phyloP scores from a whole-genome alignment of 495 filamentous ascomycete species.

The Daldinia grandis region DNA sequence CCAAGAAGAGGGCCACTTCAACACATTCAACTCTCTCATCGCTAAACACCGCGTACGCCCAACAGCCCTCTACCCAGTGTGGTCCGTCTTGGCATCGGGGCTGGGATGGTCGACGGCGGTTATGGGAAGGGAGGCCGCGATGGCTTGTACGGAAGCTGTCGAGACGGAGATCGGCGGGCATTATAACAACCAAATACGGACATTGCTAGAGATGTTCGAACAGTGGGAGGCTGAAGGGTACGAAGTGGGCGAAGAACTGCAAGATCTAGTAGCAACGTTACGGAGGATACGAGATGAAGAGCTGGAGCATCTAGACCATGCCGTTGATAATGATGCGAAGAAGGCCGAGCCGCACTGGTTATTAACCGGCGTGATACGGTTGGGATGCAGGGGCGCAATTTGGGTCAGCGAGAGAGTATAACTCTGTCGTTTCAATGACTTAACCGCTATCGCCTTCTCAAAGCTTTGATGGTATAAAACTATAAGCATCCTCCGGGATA shows the following conservation, averaged over 20 bases:
- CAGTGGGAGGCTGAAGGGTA: constrained; percentile 72
- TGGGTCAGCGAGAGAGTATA: constrained; percentile 89
- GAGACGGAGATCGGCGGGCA: constrained; percentile 98
- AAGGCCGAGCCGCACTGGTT: constrained; percentile 87
- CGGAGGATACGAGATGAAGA: constrained; percentile 93
- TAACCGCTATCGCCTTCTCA: neutral
- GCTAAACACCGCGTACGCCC: constrained; percentile 91
- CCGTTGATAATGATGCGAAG: constrained; percentile 89
- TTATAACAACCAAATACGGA: constrained; percentile 91
- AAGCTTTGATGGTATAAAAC: neutral
- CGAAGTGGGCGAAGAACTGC: constrained; percentile 80
- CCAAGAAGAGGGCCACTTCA: constrained; percentile 88
- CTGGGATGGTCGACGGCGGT: constrained; percentile 89
- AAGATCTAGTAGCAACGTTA: constrained; percentile 74
- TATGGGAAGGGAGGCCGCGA: constrained; percentile 93
- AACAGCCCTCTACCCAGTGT: constrained; percentile 92
- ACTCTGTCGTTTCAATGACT: constrained; percentile 21
- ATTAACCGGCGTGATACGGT: constrained; percentile 85
- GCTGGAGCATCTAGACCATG: constrained; percentile 94
- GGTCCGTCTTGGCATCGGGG: constrained; percentile 82
- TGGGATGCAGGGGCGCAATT: constrained; percentile 89
- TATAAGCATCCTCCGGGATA: neutral
- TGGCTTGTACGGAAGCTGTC: constrained; percentile 98
- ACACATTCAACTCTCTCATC: constrained; percentile 83
- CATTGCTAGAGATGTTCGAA: constrained; percentile 79